phyloP scores from a whole-genome alignment of 2,329 filamentous ascomycete species.

The Penicillium sp. region DNA sequence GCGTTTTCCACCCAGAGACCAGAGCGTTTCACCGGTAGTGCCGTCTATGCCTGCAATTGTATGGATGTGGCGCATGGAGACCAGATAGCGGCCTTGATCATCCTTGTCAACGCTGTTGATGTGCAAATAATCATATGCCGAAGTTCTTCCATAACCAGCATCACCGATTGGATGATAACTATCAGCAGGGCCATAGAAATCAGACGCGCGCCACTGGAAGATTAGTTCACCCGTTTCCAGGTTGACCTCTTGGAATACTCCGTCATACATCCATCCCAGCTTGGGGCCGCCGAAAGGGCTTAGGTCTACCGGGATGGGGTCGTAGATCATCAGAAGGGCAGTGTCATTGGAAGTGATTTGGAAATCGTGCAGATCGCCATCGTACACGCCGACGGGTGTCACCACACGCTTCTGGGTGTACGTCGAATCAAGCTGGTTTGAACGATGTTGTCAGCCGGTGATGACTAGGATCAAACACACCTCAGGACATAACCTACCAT shows the following conservation, averaged over 20 bases:
- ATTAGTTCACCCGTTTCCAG: constrained; percentile 44
- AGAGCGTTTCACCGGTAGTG: constrained; percentile 26
- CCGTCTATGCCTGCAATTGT: constrained; percentile 45
- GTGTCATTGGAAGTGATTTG: constrained; percentile 44
- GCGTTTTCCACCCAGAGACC: constrained; percentile 30
- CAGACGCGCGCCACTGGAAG: constrained; percentile 49
- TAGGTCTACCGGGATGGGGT: constrained; percentile 43
- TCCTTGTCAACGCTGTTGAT: constrained; percentile 57
- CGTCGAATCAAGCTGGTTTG: constrained; percentile 26
- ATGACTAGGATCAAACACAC: background rate
- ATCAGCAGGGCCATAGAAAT: constrained; percentile 36
- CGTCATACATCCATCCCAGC: constrained; percentile 44
- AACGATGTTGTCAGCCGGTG: constrained; percentile 2
- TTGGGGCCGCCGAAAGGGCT: constrained; percentile 39
- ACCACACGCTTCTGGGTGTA: constrained; percentile 32
- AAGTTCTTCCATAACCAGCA: constrained; percentile 18
- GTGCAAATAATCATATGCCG: constrained; percentile 56
- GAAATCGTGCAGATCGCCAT: constrained; percentile 48
- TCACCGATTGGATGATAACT: constrained; percentile 20
- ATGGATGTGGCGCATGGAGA: constrained; percentile 43
- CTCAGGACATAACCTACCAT: constrained; percentile 33
- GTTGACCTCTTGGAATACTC: constrained; percentile 49
- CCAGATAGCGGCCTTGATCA: constrained; percentile 42
- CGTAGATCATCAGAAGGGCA: constrained; percentile 45
- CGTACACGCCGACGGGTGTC: constrained; percentile 19